Base-by-base conservation (phyloP, 163 green algal species). In the Scenedesmus sp. region DNA sequence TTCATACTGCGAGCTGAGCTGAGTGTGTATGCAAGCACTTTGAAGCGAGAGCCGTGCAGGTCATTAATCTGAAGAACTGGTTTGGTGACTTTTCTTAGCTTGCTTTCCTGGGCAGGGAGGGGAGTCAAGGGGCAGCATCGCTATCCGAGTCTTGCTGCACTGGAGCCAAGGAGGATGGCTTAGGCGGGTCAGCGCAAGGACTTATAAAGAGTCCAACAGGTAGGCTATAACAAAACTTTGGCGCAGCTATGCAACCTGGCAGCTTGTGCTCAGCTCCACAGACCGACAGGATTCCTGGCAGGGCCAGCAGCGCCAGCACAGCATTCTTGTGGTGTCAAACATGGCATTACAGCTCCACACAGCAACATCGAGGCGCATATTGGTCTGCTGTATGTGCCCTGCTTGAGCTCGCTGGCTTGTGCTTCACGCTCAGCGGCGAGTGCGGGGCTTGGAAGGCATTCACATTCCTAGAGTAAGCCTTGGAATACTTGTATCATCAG, bases 71-170 rank as follows among this genome's bases (percentile, higher is more conserved):
- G n/a, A 3, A 76, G 52, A 79, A 23, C 0, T 16, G 2, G 5
- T 46, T 6, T 79, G 23, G 4, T 76, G 12, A 15, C 23, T 76
- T 34, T 23, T 0, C 0, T 5, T 52, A 13, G 70, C 23, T 52
- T 52, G 13, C 23, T 52, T 79, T 15, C 5, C 23, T 46, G 70
- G 70, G 70, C 70, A 16, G 70, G 70, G 70, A 79, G 70, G 70
- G 70, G 70, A 79, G 70, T 79, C 70, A 79, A 79, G 70, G 70
- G 70, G 70, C 70, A 79, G 70, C 70, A 79, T 79, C 70, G 70
- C 70, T 79, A 79, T 79, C 70, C 70, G 70, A 79, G 70, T 79
- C 70, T 76, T 79, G 70, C 70, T 79, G 70, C 70, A 79, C 70
- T 16, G 70, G 70, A 79, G 70, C 23, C 23, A 79, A 79, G 66